Base-by-base conservation (phyloP, 1,284 basidiomycete species). In the Meira nashicola region DNA sequence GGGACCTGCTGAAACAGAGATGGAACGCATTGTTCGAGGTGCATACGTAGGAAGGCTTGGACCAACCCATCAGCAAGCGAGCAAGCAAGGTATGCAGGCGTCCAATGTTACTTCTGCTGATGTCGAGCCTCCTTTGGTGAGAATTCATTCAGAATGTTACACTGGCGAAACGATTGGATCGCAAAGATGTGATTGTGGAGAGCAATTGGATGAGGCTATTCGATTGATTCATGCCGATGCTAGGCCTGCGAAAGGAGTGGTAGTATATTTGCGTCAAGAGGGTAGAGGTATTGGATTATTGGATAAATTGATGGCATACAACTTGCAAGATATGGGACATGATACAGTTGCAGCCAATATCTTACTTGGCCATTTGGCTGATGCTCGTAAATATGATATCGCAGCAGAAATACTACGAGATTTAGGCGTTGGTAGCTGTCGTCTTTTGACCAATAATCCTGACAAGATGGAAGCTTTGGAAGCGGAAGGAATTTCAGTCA, bases 111-210 rank as follows among this genome's bases (percentile, higher is more conserved):
- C 46, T 48, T 2, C n/a, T 21, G 39, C 23, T 55, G 60, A 64
- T 4, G 59, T 57, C 2, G 51, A 64, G n/a, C 81, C 87, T 0
- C 92, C 95, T 0, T 85, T 98, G 55, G 87, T 99, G 38, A 86
- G 95, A 21, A 93, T 99, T 56, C 95, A 99, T 80, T 94, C 91
- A 19, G 95, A 98, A 78, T 98, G 95, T 79, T 98, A 93, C 80
- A 99, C 95, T 0, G 95, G 95, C 43, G 95, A 98, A 80, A 98
- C 93, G 9, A 87, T 97, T 61, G 95, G 95, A 10, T 94, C 91
- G 76, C 93, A 96, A 87, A 87, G 95, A 37, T 99, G 95, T 79
- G 95, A 99, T 79, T 99, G 95, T 75, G 95, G 95, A 17, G 93
- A 98, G 79, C 95, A 99, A 79, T 84, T 99, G 14, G 92, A 97